These are phyloP conservation scores for Fusarium sp. DNA, from an alignment of 2,329 filamentous ascomycete species.

Conservation along the genomic window DNA sequence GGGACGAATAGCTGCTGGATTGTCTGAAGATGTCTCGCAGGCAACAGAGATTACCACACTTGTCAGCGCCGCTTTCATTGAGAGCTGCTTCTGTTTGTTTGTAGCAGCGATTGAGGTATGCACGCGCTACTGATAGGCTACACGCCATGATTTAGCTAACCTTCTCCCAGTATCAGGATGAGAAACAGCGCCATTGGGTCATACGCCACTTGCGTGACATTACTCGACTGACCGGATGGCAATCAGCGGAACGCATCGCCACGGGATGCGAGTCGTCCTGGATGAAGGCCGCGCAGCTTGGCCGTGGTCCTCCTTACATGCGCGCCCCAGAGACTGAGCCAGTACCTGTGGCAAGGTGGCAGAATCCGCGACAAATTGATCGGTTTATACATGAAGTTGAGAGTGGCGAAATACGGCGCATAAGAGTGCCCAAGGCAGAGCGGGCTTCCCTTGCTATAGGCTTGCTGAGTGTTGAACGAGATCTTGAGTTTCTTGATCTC, in stretches of 20 bases:
- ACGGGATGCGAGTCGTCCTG: constrained; percentile 87
- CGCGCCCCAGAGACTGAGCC: constrained; percentile 57
- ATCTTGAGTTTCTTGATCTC: constrained; percentile 74
- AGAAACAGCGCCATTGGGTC: constrained; percentile 81
- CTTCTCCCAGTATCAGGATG: constrained; percentile 72
- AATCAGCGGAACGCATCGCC: constrained; percentile 84
- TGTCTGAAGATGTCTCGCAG: constrained; percentile 67
- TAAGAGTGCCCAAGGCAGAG: constrained; percentile 73
- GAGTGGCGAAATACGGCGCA: constrained; percentile 56
- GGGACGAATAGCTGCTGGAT: constrained; percentile 82
- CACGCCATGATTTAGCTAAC: constrained; percentile 29
- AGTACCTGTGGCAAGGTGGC: constrained; percentile 60
- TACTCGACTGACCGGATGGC: constrained; percentile 86
- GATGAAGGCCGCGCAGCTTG: constrained; percentile 79
- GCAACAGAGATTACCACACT: constrained; percentile 77
- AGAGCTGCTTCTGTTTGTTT: constrained; percentile 85
- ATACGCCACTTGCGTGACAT: constrained; percentile 81
- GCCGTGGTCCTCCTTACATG: constrained; percentile 81
- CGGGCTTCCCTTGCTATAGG: constrained; percentile 83
- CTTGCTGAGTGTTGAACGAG: constrained; percentile 80
- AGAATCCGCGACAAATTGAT: constrained; percentile 65
- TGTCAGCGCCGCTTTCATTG: constrained; percentile 84
- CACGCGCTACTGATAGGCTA: constrained; percentile 1
- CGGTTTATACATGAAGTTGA: constrained; percentile 63
- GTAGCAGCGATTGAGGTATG: constrained; percentile 82